phyloP scores from a whole-genome alignment of 805 yeast genomes.

The Wickerhamiella spandovensis region DNA sequence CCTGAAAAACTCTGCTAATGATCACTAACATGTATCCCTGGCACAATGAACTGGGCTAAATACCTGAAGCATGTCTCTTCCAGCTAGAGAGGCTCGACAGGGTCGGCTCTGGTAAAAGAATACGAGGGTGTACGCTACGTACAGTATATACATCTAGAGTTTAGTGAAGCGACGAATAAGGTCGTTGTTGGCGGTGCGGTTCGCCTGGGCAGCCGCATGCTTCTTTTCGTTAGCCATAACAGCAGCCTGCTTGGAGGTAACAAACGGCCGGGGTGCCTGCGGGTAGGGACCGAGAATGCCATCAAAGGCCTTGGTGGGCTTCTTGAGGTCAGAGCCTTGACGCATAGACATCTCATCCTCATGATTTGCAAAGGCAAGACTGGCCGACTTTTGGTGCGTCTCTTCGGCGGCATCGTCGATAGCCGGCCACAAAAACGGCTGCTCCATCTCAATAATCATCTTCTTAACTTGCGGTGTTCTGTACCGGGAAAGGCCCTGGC shows the following conservation, averaged over 20 bases:
- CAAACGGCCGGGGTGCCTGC: constrained; percentile 51
- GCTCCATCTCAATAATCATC: constrained; percentile 93
- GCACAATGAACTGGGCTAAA: too few relatives aligned
- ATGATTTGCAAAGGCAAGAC: constrained; percentile 28
- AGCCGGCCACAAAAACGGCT: constrained; percentile 93
- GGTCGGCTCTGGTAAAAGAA: too few relatives aligned
- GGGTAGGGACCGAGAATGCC: constrained; percentile 53
- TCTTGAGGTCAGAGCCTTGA: constrained; percentile 52
- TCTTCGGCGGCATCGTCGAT: constrained; percentile 30
- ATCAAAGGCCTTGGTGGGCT: constrained; percentile 59
- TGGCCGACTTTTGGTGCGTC: constrained; percentile 11
- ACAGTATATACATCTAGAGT: not conserved
- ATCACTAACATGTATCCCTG: too few relatives aligned
- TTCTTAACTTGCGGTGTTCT: constrained; percentile 75
- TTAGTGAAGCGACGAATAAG: constrained; percentile 22
- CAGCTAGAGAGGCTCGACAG: too few relatives aligned
- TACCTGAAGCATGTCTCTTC: too few relatives aligned
- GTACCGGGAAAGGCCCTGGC: constrained; percentile 56
- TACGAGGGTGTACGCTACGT: too few relatives aligned
- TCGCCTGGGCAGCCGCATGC: constrained; percentile 21
- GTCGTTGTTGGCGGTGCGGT: constrained; percentile 22
- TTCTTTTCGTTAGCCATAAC: constrained; percentile 35
- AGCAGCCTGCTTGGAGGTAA: constrained; percentile 37
- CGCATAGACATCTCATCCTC: constrained; percentile 36
- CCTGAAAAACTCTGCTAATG: too few relatives aligned